Evolutionary conservation across 2,329 filamentous ascomycete genomes (phyloP).

Genomic region (Neoarthrinium moseri): DNA sequence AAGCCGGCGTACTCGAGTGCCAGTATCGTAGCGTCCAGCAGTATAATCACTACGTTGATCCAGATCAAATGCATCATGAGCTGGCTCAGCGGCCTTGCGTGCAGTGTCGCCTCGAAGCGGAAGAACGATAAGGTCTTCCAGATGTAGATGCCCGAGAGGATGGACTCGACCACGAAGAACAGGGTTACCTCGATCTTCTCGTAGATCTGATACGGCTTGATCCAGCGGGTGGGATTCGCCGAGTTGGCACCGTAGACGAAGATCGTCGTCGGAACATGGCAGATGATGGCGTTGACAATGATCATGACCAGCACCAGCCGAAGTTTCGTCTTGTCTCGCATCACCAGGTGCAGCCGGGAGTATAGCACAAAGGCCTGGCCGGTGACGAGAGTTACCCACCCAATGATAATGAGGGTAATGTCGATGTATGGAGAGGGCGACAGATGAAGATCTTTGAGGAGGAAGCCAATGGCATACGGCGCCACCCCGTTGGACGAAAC

Average conservation of each 20-base stretch:
- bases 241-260: conserved; percentile 44
- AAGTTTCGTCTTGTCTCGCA: conserved; percentile 42
- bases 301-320: conserved; percentile 50
- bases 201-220: conserved; percentile 33
- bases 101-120: background rate
- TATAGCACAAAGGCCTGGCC: conserved; percentile 57
- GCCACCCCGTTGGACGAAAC: conserved; percentile 28
- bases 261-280: conserved; percentile 49
- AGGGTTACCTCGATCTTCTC: conserved; percentile 49
- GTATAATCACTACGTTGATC: conserved; percentile 34
- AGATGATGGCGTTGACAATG: conserved; percentile 42
- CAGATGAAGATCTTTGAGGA: conserved; percentile 28
- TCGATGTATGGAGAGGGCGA: conserved; percentile 16
- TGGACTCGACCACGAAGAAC: conserved; percentile 46
- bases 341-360: conserved; percentile 53
- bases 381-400: conserved; percentile 55
- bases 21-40: conserved; percentile 30
- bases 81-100: conserved; percentile 16
- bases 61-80: conserved; percentile 35
- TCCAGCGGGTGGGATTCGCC: background rate
- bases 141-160: conserved; percentile 45
- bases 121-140: conserved; percentile 26
- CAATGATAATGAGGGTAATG: conserved; percentile 17
- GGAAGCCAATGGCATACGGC: conserved; percentile 28
- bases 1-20: conserved; percentile 16